These are phyloP conservation scores for Cyclotella distinguenda DNA, from an alignment of 108 stramenopile species.

Conservation along the genomic window DNA sequence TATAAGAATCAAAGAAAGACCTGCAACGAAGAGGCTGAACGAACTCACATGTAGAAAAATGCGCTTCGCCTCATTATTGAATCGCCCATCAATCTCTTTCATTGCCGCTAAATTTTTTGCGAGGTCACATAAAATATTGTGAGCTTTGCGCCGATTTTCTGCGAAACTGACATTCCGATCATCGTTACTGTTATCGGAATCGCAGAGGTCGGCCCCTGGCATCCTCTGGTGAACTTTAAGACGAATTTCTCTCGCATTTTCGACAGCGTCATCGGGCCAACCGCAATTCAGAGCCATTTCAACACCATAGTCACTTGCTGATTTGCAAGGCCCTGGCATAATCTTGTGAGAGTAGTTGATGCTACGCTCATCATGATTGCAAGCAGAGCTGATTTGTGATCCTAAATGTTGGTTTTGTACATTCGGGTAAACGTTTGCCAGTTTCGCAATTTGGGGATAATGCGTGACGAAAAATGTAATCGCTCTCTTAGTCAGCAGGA, in stretches of 20 bases:
- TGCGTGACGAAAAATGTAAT: slow-evolving; percentile 92
- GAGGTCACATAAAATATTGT: slow-evolving; percentile 43
- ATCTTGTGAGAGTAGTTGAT: slow-evolving; percentile 83
- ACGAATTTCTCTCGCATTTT: slow-evolving; percentile 39
- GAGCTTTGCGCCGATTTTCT: slow-evolving; percentile 41
- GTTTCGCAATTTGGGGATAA: slow-evolving; percentile 73
- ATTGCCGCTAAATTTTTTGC: slow-evolving; percentile 46
- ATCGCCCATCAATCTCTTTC: slow-evolving; percentile 47
- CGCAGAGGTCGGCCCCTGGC: slow-evolving; percentile 45
- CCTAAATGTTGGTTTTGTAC: slow-evolving; percentile 82
- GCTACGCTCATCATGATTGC: slow-evolving; percentile 38
- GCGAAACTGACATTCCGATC: slow-evolving; percentile 15
- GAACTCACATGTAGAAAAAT: slow-evolving; percentile 42
- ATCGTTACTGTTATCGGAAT: slow-evolving; percentile 14
- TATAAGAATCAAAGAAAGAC: not conserved
- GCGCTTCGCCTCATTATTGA: slow-evolving; percentile 48
- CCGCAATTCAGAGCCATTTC: slow-evolving; percentile 84
- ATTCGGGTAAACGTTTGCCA: slow-evolving; percentile 68
- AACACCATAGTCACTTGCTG: slow-evolving; percentile 79
- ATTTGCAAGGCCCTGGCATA: slow-evolving; percentile 62
- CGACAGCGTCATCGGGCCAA: slow-evolving; percentile 68
- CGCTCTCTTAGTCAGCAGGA: slow-evolving; percentile 65
- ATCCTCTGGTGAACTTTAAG: slow-evolving; percentile 47
- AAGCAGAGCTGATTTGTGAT: slow-evolving; percentile 39
- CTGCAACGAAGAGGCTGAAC: not conserved